Evolutionary conservation across 2,329 filamentous ascomycete genomes (phyloP), one percentile per base, ranked within the genome.

Genomic region (Orbilia blumenaviensis): DNA sequence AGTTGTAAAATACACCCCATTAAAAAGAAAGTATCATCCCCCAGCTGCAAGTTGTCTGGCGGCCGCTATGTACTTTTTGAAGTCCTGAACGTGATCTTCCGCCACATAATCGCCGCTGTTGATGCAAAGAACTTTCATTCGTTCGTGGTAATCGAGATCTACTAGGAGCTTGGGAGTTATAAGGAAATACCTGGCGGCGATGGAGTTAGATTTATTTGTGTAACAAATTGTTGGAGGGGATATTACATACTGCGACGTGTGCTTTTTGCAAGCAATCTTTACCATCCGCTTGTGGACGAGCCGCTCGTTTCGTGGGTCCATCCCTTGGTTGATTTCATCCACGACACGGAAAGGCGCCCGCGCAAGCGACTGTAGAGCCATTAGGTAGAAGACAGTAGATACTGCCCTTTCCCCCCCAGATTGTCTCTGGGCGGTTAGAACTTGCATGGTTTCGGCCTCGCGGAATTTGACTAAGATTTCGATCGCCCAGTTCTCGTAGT

Each of bases 241-340:
- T 25, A 27, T 18, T 18, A 78, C 79, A 77, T 76, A 80, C 79
- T 91, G 89, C 79, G 86, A 88, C n/a, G 89, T 89, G 82, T 91
- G 89, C 83, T 93, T 90, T 79, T 89, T 88, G 83, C 95, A 98
- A 46, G 95, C 95, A 81, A 99, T 97, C 81, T 97, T 93, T 7
- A 99, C 95, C 91, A 99, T 96, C 78, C 95, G 92, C 82, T 94
- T 93, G 84, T 99, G 95, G 14, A 99, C 94, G 89, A 97, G 96
- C 80, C 95, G 92, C 84, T 99, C 95, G 83, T 99, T 99, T 80
- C 95, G 90, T 46, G 94, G 95, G 83, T 99, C 95, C 95, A 99
- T 99, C 79, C 95, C 95, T 84, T 99, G 95, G 82, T 99, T 99
- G 86, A 99, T 99, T 85, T 99, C 95, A 83, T 99, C 95, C 73